Evolutionary conservation across 164 flowering plant species (phyloP).

Genomic region (Piper longum): DNA sequence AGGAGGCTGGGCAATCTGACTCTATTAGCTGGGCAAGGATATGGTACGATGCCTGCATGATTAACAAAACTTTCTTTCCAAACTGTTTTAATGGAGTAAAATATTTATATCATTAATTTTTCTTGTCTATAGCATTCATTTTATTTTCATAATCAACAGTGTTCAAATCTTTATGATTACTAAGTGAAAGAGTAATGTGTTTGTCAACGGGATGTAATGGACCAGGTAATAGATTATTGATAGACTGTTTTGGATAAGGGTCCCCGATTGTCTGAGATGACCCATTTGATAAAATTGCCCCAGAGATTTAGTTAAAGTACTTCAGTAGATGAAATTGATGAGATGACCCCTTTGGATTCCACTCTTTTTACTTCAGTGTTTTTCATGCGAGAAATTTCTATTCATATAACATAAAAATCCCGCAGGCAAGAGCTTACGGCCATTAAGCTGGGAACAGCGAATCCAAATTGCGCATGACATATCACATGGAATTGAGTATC

Average conservation of each 20-base stretch:
- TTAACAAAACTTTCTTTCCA: background rate
- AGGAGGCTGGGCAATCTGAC: background rate
- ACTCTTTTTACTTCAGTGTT: no score
- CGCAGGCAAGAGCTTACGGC: slow-evolving; percentile 37
- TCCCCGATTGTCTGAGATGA: no score
- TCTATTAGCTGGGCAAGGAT: background rate
- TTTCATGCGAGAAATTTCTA: no score
- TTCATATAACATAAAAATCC: background rate
- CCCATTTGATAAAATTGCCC: background rate
- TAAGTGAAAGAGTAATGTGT: no score
- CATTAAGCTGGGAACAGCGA: slow-evolving; percentile 82
- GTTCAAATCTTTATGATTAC: no score
- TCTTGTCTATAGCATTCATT: no score
- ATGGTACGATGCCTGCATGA: background rate
- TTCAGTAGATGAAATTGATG: background rate
- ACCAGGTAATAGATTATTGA: no score
- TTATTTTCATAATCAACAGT: no score
- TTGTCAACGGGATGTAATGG: no score
- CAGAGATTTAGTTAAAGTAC: no score
- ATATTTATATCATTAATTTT: no score
- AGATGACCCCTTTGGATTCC: background rate
- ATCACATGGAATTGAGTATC: slow-evolving; percentile 94
- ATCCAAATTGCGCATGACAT: slow-evolving; percentile 85
- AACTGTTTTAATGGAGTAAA: background rate
- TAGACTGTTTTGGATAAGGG: no score